Evolutionary conservation across 306 rosid genomes (phyloP), one percentile per base, ranked within the genome.

Genomic region (Cicer judaicum): DNA sequence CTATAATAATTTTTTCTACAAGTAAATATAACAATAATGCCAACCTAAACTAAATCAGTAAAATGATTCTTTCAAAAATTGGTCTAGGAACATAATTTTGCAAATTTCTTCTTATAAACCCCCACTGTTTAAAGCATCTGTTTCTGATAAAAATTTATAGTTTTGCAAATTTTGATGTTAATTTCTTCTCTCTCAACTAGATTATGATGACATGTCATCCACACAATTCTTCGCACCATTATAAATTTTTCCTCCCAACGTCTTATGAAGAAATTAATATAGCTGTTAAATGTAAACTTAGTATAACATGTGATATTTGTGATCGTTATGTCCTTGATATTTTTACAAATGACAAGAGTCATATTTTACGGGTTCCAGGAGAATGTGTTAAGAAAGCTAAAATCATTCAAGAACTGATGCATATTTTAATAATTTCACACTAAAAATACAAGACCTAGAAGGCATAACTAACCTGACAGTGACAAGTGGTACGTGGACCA

Each of bases 401-500:
- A 63, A 38, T 52, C 71, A 49, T 81, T 72, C 67, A 77, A 41
- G 53, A 65, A 54, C 74, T 47, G 6, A 1, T 19, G 40, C 63
- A 50, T 52, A 71, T 55, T 75, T 47, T 48, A 70, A 74, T 52
- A 38, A 13, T 39, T 77, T 50, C 56, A 49, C 3, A 55, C 61
- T 48, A 24, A 39, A 41, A 61, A 68, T 18, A 72, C 6, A 50
- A 78, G 78, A 77, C 7, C 61, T 34, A 40, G 70, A 71, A 73
- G 49, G 71, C 69, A 21, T 78, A 49, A 77, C 91, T 65, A 55
- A 95, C 99, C 98, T 94, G 99, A 70, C 96, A 94, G 54, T 86
- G 82, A 64, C 99, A 89, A 7, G 95, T 78, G 79, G 85, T 76
- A 68, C 89, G 78, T 16, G 96, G 96, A 79, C 99, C 99, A 80